These are phyloP conservation scores for Echium plantagineum DNA, from an alignment of 257 asterid genomes.

Conservation along the genomic window DNA sequence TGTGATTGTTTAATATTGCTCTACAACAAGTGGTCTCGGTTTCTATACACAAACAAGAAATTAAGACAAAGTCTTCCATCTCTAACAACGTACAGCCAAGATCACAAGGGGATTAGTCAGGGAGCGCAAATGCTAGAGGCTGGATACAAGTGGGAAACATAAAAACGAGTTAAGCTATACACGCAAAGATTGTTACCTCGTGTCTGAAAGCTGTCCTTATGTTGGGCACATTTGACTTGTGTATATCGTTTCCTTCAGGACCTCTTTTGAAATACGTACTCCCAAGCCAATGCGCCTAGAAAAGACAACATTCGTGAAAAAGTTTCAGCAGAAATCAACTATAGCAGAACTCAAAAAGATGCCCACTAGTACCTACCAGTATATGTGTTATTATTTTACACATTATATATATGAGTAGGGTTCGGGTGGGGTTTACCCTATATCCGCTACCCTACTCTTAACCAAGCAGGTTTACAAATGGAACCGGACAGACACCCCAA, in stretches of 20 bases:
- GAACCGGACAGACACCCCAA: no score
- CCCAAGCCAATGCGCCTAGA: conserved; percentile 84
- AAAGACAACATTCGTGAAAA: conserved; percentile 1
- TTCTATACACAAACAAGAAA: neutral
- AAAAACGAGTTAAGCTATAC: neutral
- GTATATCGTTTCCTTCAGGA: conserved; percentile 66
- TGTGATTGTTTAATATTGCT: no score
- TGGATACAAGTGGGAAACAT: neutral
- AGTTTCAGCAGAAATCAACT: neutral
- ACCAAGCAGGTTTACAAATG: no score
- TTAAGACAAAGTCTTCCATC: neutral
- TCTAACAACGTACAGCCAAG: neutral
- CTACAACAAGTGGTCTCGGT: no score
- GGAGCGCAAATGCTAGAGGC: neutral
- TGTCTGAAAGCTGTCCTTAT: conserved; percentile 73
- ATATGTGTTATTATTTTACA: no score
- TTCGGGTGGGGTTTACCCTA: no score
- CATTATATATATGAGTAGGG: no score
- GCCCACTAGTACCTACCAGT: no score
- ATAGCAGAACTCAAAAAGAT: neutral
- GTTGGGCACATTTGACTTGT: conserved; percentile 86
- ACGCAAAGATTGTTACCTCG: conserved; percentile 37
- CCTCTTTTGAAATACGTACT: conserved; percentile 58
- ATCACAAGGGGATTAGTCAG: neutral
- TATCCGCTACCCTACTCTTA: no score